Evolutionary conservation across 2,329 filamentous ascomycete genomes (phyloP).

Genomic region (Eutypa lata): DNA sequence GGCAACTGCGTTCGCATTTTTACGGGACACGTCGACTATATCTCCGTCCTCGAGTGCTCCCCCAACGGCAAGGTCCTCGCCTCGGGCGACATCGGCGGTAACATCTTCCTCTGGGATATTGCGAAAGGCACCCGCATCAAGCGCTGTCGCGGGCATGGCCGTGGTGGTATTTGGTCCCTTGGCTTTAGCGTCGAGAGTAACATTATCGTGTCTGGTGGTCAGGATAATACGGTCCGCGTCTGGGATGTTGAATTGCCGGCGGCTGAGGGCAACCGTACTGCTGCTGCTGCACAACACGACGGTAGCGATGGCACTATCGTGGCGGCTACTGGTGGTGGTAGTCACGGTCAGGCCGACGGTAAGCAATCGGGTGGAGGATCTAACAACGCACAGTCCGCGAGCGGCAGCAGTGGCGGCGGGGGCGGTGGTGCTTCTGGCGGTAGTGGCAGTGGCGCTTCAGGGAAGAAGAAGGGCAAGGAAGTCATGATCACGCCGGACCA

Average conservation of each 20-base stretch:
- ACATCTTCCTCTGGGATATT: conserved; percentile 93
- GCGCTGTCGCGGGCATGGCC: conserved; percentile 88
- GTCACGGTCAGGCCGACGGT: conserved; percentile 38
- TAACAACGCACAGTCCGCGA: conserved; percentile 25
- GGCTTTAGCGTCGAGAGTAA: conserved; percentile 92
- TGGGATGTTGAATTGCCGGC: conserved; percentile 84
- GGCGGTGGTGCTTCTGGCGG: conserved; percentile 27
- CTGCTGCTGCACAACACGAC: conserved; percentile 34
- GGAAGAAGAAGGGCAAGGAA: conserved; percentile 82
- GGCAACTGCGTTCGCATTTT: conserved; percentile 89
- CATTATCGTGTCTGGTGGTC: conserved; percentile 83
- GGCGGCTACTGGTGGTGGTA: conserved; percentile 31
- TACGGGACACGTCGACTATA: conserved; percentile 83
- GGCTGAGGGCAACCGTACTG: conserved; percentile 49
- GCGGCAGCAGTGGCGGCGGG: conserved; percentile 25
- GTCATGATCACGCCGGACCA: conserved; percentile 89
- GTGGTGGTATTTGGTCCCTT: conserved; percentile 89
- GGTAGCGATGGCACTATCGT: conserved; percentile 37
- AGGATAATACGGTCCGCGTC: conserved; percentile 87
- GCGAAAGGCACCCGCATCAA: conserved; percentile 83
- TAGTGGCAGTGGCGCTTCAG: conserved; percentile 21
- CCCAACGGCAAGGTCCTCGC: conserved; percentile 89
- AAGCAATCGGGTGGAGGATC: conserved; percentile 25
- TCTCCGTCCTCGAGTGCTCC: conserved; percentile 80
- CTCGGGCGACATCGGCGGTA: conserved; percentile 82